Evolutionary conservation across 768 basidiomycete genomes (phyloP).

Genomic region (Scleroderma citrinum): DNA sequence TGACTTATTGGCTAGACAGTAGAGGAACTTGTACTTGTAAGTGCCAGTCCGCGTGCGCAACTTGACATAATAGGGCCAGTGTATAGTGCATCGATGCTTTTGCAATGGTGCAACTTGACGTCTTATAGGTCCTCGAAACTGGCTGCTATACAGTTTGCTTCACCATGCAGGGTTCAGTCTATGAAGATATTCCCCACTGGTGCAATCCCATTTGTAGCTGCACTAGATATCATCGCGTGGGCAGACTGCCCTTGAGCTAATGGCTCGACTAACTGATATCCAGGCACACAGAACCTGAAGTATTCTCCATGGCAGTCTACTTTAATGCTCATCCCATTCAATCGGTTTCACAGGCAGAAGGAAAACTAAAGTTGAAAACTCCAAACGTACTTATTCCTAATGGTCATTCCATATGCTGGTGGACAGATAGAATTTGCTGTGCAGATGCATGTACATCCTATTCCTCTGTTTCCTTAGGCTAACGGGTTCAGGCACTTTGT

Average conservation of each 20-base stretch:
- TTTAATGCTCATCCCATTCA: constrained; percentile 63
- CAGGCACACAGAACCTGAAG: constrained; percentile 65
- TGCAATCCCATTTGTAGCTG: constrained; percentile 52
- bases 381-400: constrained; percentile 70
- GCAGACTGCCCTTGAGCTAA: constrained; percentile 16
- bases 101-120: constrained; percentile 63
- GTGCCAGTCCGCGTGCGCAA: too few species aligned
- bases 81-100: constrained; percentile 34
- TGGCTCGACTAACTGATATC: constrained; percentile 2
- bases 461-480: not conserved
- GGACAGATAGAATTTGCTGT: constrained; percentile 60
- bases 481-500: constrained; percentile 42
- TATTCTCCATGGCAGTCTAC: constrained; percentile 70
- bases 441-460: constrained; percentile 43
- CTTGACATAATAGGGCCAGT: too few species aligned
- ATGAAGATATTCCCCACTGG: constrained; percentile 68
- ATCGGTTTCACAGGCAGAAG: constrained; percentile 32
- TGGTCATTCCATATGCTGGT: constrained; percentile 65
- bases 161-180: constrained; percentile 60
- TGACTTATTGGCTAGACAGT: too few species aligned
- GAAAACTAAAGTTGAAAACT: constrained; percentile 55
- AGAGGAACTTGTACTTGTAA: too few species aligned
- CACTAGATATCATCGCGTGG: constrained; percentile 59
- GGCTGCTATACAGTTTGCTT: constrained; percentile 66
- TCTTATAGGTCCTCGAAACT: constrained; percentile 53